These are phyloP conservation scores for Linum lewisii DNA, from an alignment of 345 rosid species.

Conservation along the genomic window DNA sequence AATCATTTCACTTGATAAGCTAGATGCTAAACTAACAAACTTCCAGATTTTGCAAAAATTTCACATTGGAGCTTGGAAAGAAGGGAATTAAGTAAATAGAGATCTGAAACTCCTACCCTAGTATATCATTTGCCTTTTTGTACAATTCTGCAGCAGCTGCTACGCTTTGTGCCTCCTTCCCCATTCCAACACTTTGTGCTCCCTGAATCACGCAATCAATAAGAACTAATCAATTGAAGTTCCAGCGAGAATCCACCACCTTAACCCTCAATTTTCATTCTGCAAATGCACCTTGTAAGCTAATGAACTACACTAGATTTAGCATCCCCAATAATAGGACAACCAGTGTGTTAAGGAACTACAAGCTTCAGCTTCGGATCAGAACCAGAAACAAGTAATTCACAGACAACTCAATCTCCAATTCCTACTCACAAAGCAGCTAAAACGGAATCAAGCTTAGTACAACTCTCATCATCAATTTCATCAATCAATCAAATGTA, in stretches of 20 bases:
- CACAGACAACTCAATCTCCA: too few relatives aligned
- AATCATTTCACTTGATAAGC: constrained; percentile 7
- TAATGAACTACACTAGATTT: too few relatives aligned
- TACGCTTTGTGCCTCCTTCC: constrained; percentile 74
- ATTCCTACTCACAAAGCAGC: too few relatives aligned
- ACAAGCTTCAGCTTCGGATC: too few relatives aligned
- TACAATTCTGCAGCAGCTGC: constrained; percentile 70
- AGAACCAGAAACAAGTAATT: too few relatives aligned
- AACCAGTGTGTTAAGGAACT: too few relatives aligned
- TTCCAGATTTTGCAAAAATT: background rate
- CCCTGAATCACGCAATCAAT: constrained; percentile 38
- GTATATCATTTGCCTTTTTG: constrained; percentile 60
- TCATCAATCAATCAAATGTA: background rate
- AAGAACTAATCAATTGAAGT: too few relatives aligned
- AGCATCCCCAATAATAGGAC: too few relatives aligned
- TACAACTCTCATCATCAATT: background rate
- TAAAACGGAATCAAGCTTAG: background rate
- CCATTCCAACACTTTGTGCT: constrained; percentile 97
- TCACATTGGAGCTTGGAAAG: background rate
- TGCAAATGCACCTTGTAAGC: too few relatives aligned
- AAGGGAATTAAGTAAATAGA: background rate
- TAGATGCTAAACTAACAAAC: background rate
- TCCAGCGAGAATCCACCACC: too few relatives aligned
- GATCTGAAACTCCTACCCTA: constrained; percentile 4
- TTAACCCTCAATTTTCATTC: too few relatives aligned